Evolutionary conservation across 202 grass and related monocot genomes (phyloP).

Genomic region (Schoenoplectus triqueter): DNA sequence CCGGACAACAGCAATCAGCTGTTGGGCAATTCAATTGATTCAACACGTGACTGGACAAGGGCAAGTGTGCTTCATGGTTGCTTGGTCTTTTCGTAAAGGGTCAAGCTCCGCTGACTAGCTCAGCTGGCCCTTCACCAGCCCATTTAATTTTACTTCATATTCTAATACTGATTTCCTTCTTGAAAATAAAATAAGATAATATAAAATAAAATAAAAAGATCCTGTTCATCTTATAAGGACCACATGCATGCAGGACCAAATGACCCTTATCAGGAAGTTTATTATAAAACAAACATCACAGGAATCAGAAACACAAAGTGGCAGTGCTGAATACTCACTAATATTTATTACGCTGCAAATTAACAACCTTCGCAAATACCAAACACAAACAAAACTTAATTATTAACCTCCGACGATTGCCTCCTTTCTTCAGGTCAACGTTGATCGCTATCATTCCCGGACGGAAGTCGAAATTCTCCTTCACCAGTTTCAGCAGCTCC

Average conservation of each 20-base stretch:
- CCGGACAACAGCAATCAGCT: too few relatives aligned
- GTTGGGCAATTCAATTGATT: too few relatives aligned
- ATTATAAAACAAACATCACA: background rate
- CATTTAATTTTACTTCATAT: too few relatives aligned
- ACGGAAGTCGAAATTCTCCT: conserved; percentile 97
- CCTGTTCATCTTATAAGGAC: background rate
- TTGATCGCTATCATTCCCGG: conserved; percentile 97
- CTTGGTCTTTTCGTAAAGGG: too few relatives aligned
- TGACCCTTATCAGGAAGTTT: background rate
- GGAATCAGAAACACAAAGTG: background rate
- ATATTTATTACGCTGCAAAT: conserved; percentile 5
- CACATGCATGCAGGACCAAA: too few relatives aligned
- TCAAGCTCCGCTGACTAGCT: too few relatives aligned
- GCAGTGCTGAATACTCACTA: background rate
- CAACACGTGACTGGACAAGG: too few relatives aligned
- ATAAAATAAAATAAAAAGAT: background rate
- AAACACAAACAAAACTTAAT: too few relatives aligned
- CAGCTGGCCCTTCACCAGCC: too few relatives aligned
- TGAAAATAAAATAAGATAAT: too few relatives aligned
- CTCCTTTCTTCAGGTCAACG: conserved; percentile 82
- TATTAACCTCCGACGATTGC: conserved; percentile 39
- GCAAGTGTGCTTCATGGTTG: too few relatives aligned
- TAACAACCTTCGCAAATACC: background rate
- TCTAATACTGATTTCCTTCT: too few relatives aligned
- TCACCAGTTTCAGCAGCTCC: conserved; percentile 88